phyloP scores from a whole-genome alignment of 2,329 filamentous ascomycete species.

The Phaeosphaeria sp. region DNA sequence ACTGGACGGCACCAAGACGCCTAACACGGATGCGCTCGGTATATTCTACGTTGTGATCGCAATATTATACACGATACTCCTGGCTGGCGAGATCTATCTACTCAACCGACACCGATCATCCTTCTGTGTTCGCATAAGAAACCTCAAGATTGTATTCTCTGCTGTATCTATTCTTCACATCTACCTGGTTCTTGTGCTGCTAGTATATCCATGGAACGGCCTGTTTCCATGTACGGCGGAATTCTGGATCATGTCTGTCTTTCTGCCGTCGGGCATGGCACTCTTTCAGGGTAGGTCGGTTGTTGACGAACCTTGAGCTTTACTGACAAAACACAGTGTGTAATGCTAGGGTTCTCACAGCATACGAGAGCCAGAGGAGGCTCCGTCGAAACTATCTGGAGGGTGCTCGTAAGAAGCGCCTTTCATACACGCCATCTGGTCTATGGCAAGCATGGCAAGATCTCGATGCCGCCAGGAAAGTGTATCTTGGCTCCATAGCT shows the following conservation, averaged over 20 bases:
- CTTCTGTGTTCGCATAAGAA: slow-evolving; percentile 43
- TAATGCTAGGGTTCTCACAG: slow-evolving; percentile 45
- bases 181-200: slow-evolving; percentile 43
- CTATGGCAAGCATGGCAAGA: slow-evolving; percentile 37
- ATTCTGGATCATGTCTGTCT: slow-evolving; percentile 49
- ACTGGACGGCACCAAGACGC: slow-evolving; percentile 34
- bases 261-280: slow-evolving; percentile 47
- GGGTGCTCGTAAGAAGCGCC: slow-evolving; percentile 41
- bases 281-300: slow-evolving; percentile 43
- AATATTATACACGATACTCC: slow-evolving; percentile 41
- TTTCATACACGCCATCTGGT: slow-evolving; percentile 37
- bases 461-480: slow-evolving; percentile 43
- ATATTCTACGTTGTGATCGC: slow-evolving; percentile 41
- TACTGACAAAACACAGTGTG: slow-evolving; percentile 28
- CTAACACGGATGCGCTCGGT: slow-evolving; percentile 42
- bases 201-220: slow-evolving; percentile 48
- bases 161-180: slow-evolving; percentile 45
- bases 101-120: slow-evolving; percentile 36
- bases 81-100: slow-evolving; percentile 38
- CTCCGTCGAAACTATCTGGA: slow-evolving; percentile 43
- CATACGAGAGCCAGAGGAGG: slow-evolving; percentile 45
- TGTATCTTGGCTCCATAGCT: slow-evolving; percentile 38
- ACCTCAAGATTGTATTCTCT: slow-evolving; percentile 41
- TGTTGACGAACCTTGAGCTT: not conserved
- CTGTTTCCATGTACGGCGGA: slow-evolving; percentile 45